A percentile compares a stretch with the other conserved stretches of the same genome.
phyloP scores from a whole-genome alignment of 495 filamentous ascomycete genomes.

The Cryomyces minteri region DNA sequence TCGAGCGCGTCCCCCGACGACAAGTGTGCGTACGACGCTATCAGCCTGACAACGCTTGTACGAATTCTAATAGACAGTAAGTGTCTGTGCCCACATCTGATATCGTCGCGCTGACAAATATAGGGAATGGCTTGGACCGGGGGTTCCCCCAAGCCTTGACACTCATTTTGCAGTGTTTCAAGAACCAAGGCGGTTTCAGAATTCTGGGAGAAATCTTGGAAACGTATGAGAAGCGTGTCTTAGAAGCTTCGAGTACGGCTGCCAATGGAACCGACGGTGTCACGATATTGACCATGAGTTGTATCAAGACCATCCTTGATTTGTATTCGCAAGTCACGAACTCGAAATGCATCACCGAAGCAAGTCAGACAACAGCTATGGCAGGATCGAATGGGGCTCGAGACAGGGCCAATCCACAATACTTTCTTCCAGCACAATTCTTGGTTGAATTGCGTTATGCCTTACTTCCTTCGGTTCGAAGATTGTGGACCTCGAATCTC shows the following conservation, averaged over 20 bases:
- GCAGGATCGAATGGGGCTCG: slow-evolving; percentile 28
- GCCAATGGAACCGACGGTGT: too few species aligned
- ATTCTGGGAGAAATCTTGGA: slow-evolving; percentile 57
- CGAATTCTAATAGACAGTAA: slow-evolving; percentile 60
- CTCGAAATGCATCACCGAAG: slow-evolving; percentile 61
- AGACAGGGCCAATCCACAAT: slow-evolving; percentile 40
- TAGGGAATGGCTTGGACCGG: slow-evolving; percentile 24
- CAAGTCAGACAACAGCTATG: slow-evolving; percentile 45
- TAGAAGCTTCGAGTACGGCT: too few species aligned
- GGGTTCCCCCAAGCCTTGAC: slow-evolving; percentile 49
- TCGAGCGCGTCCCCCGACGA: slow-evolving; percentile 22
- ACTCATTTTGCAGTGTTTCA: slow-evolving; percentile 70
- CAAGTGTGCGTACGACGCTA: slow-evolving; percentile 59
- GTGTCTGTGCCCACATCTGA: slow-evolving; percentile 14
- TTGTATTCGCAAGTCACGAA: slow-evolving; percentile 60
- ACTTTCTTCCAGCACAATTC: slow-evolving; percentile 57
- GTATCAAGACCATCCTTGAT: slow-evolving; percentile 68
- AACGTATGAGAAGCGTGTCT: background rate
- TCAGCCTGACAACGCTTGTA: slow-evolving; percentile 56
- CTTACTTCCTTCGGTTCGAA: slow-evolving; percentile 57
- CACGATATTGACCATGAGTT: slow-evolving; percentile 17
- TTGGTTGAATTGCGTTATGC: slow-evolving; percentile 72
- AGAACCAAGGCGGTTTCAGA: slow-evolving; percentile 56
- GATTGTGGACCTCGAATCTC: slow-evolving; percentile 69
- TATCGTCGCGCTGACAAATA: background rate